Percentiles rank a stretch among this genome's conserved stretches.
phyloP scores from a whole-genome alignment of 2,329 filamentous ascomycete genomes.

The Aspergillus texensis region DNA sequence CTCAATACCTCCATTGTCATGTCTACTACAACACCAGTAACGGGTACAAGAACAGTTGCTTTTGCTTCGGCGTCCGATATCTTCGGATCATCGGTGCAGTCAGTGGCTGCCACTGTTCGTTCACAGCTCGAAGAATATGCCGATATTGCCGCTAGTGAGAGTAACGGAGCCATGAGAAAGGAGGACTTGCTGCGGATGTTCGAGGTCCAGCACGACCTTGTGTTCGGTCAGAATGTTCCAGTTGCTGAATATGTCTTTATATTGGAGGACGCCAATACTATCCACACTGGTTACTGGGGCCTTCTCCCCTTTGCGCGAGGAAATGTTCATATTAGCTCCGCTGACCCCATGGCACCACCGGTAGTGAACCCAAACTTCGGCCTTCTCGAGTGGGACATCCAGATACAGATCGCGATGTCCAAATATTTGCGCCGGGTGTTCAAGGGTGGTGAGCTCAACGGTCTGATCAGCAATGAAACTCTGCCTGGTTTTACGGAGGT shows the following conservation, averaged over 20 bases:
- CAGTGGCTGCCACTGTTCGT: slow-evolving; percentile 20
- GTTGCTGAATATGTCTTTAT: slow-evolving; percentile 31
- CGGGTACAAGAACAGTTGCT: slow-evolving; percentile 21
- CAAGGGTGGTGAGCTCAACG: slow-evolving; percentile 20
- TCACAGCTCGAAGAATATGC: slow-evolving; percentile 27
- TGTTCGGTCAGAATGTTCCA: slow-evolving; percentile 29
- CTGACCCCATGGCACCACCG: slow-evolving; percentile 25
- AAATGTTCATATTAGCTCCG: slow-evolving; percentile 31
- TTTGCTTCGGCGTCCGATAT: slow-evolving; percentile 27
- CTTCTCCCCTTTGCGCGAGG: slow-evolving; percentile 37
- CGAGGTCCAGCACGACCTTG: slow-evolving; percentile 31
- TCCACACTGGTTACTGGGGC: slow-evolving; percentile 28
- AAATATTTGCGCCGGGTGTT: slow-evolving; percentile 24
- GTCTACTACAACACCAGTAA: slow-evolving; percentile 15
- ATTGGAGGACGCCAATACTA: slow-evolving; percentile 17
- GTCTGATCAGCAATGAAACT: slow-evolving; percentile 21
- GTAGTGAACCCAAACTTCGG: slow-evolving; percentile 37
- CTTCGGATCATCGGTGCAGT: slow-evolving; percentile 23
- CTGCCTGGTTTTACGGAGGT: slow-evolving; percentile 23
- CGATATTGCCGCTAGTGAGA: slow-evolving; percentile 16
- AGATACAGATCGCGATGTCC: slow-evolving; percentile 26
- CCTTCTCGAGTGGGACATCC: slow-evolving; percentile 31
- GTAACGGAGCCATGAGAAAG: slow-evolving; percentile 18
- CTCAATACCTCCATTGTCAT: slow-evolving; percentile 26
- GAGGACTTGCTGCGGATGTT: slow-evolving; percentile 27